These are phyloP conservation scores for Beta lomatogona DNA, from an alignment of 179 eudicot genomes.

Conservation along the genomic window DNA sequence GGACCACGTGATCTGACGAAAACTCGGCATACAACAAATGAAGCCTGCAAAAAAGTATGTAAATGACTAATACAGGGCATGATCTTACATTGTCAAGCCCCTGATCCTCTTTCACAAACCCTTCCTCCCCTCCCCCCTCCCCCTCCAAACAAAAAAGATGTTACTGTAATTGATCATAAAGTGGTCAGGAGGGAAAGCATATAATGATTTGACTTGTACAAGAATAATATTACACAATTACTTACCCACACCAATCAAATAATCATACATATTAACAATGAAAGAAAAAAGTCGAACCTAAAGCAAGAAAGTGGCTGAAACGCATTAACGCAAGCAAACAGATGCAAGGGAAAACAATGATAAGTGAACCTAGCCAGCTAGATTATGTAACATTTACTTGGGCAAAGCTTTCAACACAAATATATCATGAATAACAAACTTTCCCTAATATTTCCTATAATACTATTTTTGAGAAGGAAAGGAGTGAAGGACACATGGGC, in stretches of 20 bases:
- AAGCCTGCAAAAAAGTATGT: conserved; percentile 38
- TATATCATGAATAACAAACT: neutral
- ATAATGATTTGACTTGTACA: no score
- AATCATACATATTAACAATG: no score
- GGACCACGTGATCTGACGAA: conserved; percentile 36
- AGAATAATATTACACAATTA: no score
- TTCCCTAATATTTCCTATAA: neutral
- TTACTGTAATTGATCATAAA: neutral
- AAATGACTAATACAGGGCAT: neutral
- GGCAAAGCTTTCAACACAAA: neutral
- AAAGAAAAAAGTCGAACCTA: no score
- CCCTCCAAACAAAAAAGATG: no score
- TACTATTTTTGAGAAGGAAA: neutral
- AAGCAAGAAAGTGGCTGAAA: neutral
- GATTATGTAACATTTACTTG: neutral
- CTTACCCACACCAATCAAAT: no score
- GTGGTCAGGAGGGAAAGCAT: no score
- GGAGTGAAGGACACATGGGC: no score
- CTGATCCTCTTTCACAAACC: neutral
- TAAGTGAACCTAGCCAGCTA: neutral
- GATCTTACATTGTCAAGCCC: neutral
- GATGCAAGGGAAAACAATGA: neutral
- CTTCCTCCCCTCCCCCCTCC: no score
- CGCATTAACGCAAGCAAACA: neutral
- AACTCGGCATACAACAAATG: conserved; percentile 54